These are phyloP conservation scores for Macrolepiota dolichaula DNA, from an alignment of 768 basidiomycete species.

Conservation along the genomic window DNA sequence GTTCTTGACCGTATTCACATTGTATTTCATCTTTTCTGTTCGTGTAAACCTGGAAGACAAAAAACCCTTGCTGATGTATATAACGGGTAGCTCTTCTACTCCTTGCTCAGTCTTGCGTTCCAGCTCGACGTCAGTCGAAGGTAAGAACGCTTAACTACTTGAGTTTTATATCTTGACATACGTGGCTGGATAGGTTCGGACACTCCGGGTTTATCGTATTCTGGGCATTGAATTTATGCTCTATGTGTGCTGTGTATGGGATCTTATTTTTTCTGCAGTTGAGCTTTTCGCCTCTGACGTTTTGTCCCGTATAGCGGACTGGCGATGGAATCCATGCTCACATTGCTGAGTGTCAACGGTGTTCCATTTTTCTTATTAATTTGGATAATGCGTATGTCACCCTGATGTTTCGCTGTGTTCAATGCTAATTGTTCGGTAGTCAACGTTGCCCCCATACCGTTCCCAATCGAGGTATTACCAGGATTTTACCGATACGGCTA, in stretches of 20 bases:
- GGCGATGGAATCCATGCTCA: conserved; percentile 57
- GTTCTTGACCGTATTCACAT: conserved; percentile 23
- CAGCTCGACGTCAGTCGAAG: conserved; percentile 49
- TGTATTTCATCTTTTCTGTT: conserved; percentile 38
- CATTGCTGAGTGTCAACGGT: conserved; percentile 48
- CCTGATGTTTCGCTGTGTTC: neutral
- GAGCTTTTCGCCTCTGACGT: neutral
- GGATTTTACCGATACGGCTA: conserved; percentile 56
- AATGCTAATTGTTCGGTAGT: conserved; percentile 23
- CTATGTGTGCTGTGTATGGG: conserved; percentile 55
- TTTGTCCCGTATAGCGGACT: conserved; percentile 40
- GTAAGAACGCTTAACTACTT: conserved; percentile 24
- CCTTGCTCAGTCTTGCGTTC: conserved; percentile 59
- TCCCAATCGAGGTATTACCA: conserved; percentile 53
- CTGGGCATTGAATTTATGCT: conserved; percentile 63
- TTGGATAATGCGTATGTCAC: conserved; percentile 57
- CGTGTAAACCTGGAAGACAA: neutral
- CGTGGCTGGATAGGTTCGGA: conserved; percentile 34
- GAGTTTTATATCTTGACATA: neutral
- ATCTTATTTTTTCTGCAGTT: neutral
- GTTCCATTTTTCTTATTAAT: conserved; percentile 59
- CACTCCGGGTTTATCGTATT: conserved; percentile 55
- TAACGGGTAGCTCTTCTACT: conserved; percentile 44
- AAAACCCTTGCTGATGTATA: neutral
- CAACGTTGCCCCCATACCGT: conserved; percentile 55